Evolutionary conservation across 108 stramenopile species (phyloP), one percentile per base, ranked within the genome.

Genomic region (Nitzschia sp.): DNA sequence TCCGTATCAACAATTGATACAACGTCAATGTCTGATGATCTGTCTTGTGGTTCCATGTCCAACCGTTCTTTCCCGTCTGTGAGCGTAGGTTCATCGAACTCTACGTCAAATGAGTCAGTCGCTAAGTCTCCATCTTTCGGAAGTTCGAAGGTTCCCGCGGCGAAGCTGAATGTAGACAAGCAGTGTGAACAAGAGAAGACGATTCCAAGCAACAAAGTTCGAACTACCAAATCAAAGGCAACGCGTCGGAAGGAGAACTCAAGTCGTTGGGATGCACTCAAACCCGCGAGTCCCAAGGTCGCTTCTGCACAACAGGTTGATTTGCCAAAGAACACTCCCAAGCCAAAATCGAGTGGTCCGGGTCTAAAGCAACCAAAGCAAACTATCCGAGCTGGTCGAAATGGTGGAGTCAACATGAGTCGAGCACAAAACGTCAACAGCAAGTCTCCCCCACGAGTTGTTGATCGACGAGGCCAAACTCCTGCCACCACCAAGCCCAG

Each of bases 1-100:
- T 82, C 81, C 21, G 67, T 37, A 25, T 77, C 72, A 37, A 77
- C 81, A 9, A 19, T 68, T 25, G 81, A 77, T 25, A 82, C 81
- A 11, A 70, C 62, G 12, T 17, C 71, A 0, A 51, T 72, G 53
- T 72, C 69, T 14, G 80, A 80, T 63, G 80, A 80, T 54, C 50
- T 44, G 15, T 80, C 80, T 2, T 80, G 71, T 40, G 74, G 54
- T 6, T 72, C 80, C 0, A 42, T 60, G 14, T 79, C 78, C 14
- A 71, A 70, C 12, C 51, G 60, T 8, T 78, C 77, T 0, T 39
- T 34, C 20, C 21, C 58, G n/a, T 77, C 76, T 5, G 63, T 61
- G 0, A 43, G 55, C 43, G 63, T 57, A 3, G 44, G 52, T 39
- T 56, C 66, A 48, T 48, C 46, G 46, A 48, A 17, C 14, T 17